Evolutionary conservation across 2,329 filamentous ascomycete species (phyloP), one percentile per base, ranked within the genome.

Genomic region (Pseudopithomyces maydicus): DNA sequence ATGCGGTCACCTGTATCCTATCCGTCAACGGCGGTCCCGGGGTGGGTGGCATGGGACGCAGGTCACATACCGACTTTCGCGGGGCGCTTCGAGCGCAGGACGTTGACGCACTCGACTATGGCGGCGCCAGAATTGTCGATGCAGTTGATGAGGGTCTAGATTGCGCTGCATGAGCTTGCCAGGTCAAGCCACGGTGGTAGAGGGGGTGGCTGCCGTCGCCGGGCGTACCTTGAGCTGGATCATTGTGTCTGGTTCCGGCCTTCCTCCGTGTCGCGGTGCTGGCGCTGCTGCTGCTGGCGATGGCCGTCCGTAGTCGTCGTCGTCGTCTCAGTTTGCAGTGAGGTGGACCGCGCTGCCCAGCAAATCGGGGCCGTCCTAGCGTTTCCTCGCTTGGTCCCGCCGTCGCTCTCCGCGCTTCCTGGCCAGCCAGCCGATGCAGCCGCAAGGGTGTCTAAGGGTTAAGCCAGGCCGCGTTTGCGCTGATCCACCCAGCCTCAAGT

Each of bases 71-170:
- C 95, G 73, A 99, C 93, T 73, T 88, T 89, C 58, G 94, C 95
- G 71, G 89, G 87, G 66, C 88, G 83, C 82, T 97, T 96, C 81
- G 94, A 95, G 73, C 91, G 91, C 71, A 99, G 83, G 62, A 98
- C 90, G 76, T 94, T 90, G 76, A 90, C 91, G 81, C 95, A 99
- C 82, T 99, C 95, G 80, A 98, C 95, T 66, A 99, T 84, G 70
- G 95, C 93, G 68, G 95, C 95, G 76, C 95, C 95, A 65, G 95
- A 98, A 84, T 97, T 99, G 89, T 99, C 95, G 87, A 99, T 98
- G 88, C 95, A 98, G 81, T 95, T 97, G 71, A 99, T 86, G 87
- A 99, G 92, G 76, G 93, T 90, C 95, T 82, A 78, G 63, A 80
- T 59, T 59, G 56, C 41, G 56, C 43, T 62, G 66, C 91, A 97